Percentiles rank a stretch among this genome's conserved stretches.
Conservation (phyloP, 2,329 filamentous ascomycete species). For the Lachnellula suecica region DNA sequence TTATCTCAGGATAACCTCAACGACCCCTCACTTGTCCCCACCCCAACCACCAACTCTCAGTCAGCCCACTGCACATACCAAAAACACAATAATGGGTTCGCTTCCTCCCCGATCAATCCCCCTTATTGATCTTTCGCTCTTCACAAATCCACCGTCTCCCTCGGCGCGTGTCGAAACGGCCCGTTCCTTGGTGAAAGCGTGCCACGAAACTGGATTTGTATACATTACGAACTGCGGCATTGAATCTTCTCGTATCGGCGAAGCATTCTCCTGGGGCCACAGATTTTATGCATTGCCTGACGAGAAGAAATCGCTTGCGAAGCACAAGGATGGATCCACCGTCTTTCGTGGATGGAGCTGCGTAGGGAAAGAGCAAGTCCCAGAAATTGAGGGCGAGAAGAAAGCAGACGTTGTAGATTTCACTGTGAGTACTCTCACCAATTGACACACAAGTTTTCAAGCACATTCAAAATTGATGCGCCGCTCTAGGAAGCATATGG, state of each 20-base stretch:
- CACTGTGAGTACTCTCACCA: conserved; percentile 5
- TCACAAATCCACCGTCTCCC: background rate
- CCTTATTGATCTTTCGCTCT: conserved; percentile 6
- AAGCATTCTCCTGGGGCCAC: conserved; percentile 10
- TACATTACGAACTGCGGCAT: conserved; percentile 17
- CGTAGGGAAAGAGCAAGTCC: conserved; percentile 10
- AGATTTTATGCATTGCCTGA: conserved; percentile 7
- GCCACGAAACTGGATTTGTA: conserved; percentile 13
- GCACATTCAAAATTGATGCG: background rate
- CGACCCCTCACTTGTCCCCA: background rate
- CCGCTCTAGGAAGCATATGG: conserved; percentile 45
- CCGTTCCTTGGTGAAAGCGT: conserved; percentile 11
- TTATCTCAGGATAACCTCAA: background rate
- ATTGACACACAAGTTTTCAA: too few species aligned
- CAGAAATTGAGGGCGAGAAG: conserved; percentile 1
- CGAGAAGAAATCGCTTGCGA: conserved; percentile 9
- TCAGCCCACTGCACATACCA: background rate
- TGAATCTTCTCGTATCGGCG: background rate
- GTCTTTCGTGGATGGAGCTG: conserved; percentile 12
- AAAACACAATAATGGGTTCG: background rate
- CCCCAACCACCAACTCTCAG: background rate
- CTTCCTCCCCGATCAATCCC: background rate
- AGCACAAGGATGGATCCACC: background rate
- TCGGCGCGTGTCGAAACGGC: background rate
- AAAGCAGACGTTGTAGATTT: conserved; percentile 4